Evolutionary conservation across 306 rosid species (phyloP).

Genomic region (Adenanthera pavonina): DNA sequence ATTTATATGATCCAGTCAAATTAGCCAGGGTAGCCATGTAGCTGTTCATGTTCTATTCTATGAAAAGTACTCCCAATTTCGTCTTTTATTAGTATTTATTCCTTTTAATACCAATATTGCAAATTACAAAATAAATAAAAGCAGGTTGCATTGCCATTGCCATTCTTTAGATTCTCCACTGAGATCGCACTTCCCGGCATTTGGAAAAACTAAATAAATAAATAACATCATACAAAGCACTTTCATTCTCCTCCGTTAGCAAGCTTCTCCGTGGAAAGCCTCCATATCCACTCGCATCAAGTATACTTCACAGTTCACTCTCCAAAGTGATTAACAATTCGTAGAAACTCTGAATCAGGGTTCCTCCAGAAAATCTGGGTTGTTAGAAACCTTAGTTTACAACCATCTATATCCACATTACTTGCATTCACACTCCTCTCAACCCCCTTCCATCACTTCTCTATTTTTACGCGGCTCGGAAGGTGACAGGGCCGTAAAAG

Average conservation of each 20-base stretch:
- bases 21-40: no score
- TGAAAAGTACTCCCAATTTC: no score
- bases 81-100: no score
- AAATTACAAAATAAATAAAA: neutral
- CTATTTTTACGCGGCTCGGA: neutral
- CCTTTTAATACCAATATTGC: neutral
- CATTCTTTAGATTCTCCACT: neutral
- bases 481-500: constrained; percentile 11
- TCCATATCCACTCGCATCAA: neutral
- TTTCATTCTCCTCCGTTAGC: neutral
- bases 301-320: neutral
- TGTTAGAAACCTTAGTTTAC: neutral
- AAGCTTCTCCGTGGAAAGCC: neutral
- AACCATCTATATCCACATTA: constrained; percentile 7
- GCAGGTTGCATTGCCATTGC: neutral
- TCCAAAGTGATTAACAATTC: neutral
- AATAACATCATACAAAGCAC: neutral
- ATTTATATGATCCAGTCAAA: no score
- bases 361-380: neutral
- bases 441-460: neutral
- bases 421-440: neutral
- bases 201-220: neutral
- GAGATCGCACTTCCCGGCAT: neutral
- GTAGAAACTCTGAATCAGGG: constrained; percentile 33
- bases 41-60: no score